Percentiles rank a stretch among this genome's conserved stretches.
These are phyloP conservation scores for Striga asiatica DNA, from an alignment of 257 asterid species.

Conservation along the genomic window DNA sequence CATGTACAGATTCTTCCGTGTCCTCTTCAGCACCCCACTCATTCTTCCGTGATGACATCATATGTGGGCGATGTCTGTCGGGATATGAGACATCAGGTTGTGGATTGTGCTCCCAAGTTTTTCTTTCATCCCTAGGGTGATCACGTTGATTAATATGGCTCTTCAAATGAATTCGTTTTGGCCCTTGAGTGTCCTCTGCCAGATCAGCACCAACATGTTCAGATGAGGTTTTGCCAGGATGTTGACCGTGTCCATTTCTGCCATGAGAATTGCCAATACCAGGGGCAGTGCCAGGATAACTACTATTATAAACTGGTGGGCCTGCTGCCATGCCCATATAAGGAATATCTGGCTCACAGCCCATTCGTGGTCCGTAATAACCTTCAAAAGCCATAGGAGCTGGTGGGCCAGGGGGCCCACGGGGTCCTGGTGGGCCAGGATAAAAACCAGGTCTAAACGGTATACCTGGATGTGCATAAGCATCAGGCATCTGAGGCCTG, in stretches of 20 bases:
- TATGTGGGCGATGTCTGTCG: conserved; percentile 27
- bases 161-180: conserved; percentile 36
- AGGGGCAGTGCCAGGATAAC: conserved; percentile 50
- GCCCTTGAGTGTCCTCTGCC: conserved; percentile 40
- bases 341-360: conserved; percentile 68
- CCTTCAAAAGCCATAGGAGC: conserved; percentile 68
- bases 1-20: conserved; percentile 35
- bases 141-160: conserved; percentile 37
- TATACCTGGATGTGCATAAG: conserved; percentile 69
- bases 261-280: conserved; percentile 42
- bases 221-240: conserved; percentile 29
- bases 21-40: conserved; percentile 80
- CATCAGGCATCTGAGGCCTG: conserved; percentile 68
- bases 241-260: conserved; percentile 40
- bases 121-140: conserved; percentile 40
- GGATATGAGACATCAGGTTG: conserved; percentile 24
- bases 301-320: conserved; percentile 42
- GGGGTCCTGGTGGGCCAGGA: conserved; percentile 42
- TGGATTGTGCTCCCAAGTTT: conserved; percentile 31
- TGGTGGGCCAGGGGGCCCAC: conserved; percentile 24
- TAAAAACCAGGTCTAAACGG: conserved; percentile 80
- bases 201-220: conserved; percentile 40
- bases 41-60: conserved; percentile 30
- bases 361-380: conserved; percentile 84
- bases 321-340: conserved; percentile 53